Conservation (phyloP, 768 basidiomycete genomes). For the Pisolithus marmoratus region DNA sequence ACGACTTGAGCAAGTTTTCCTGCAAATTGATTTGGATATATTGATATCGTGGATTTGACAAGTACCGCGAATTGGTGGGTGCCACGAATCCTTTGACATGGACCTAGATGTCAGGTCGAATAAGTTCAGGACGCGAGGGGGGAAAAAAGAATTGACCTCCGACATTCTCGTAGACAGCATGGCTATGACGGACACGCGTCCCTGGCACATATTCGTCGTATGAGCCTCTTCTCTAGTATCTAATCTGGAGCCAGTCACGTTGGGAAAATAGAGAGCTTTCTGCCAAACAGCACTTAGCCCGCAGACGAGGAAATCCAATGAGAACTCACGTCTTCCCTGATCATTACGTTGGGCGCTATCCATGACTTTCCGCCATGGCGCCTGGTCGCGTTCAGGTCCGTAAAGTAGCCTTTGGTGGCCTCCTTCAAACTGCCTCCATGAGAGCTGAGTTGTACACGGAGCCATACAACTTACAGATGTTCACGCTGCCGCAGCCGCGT, state of each 20-base stretch:
- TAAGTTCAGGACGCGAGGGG: background rate
- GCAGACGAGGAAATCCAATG: background rate
- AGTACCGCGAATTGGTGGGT: slow-evolving; percentile 48
- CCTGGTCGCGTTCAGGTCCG: slow-evolving; percentile 76
- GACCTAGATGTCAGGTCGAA: slow-evolving; percentile 40
- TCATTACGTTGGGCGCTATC: slow-evolving; percentile 85
- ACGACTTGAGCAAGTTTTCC: slow-evolving; percentile 87
- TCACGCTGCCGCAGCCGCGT: slow-evolving; percentile 63
- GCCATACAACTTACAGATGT: slow-evolving; percentile 39
- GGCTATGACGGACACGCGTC: slow-evolving; percentile 72
- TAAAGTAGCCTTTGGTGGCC: slow-evolving; percentile 79
- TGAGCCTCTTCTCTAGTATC: slow-evolving; percentile 50
- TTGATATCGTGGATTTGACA: slow-evolving; percentile 56
- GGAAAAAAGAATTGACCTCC: slow-evolving; percentile 48
- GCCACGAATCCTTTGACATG: slow-evolving; percentile 71
- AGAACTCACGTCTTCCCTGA: slow-evolving; percentile 78
- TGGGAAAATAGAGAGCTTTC: slow-evolving; percentile 91
- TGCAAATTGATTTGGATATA: slow-evolving; percentile 88
- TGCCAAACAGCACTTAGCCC: slow-evolving; percentile 26
- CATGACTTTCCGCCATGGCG: slow-evolving; percentile 90
- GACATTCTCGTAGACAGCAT: slow-evolving; percentile 86
- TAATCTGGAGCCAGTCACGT: slow-evolving; percentile 71
- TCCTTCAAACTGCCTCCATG: slow-evolving; percentile 44
- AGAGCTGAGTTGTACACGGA: background rate
- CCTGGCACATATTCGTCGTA: slow-evolving; percentile 72